Conservation (phyloP, 1,139 yeast species). For the Kodamaea alishanica region DNA sequence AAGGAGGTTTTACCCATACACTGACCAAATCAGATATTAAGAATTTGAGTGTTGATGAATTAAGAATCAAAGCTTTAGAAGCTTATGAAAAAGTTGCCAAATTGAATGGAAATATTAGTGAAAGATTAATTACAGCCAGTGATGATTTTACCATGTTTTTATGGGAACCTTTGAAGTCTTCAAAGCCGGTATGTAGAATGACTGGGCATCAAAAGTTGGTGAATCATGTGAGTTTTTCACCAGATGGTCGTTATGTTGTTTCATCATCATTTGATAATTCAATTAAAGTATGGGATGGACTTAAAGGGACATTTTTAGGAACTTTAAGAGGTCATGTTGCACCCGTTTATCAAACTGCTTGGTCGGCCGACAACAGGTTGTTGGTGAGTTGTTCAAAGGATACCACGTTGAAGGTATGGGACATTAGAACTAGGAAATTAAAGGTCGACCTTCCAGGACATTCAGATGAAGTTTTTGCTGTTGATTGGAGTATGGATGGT, state of each 20-base stretch:
- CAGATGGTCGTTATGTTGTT: slow-evolving; percentile 88
- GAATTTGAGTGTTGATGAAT: slow-evolving; percentile 26
- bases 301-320: slow-evolving; percentile 83
- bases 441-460: slow-evolving; percentile 94
- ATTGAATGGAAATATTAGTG: slow-evolving; percentile 63
- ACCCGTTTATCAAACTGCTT: slow-evolving; percentile 96
- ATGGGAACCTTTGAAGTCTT: slow-evolving; percentile 85
- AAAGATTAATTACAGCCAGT: slow-evolving; percentile 88
- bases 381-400: slow-evolving; percentile 94
- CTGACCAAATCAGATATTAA: slow-evolving; percentile 20
- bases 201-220: slow-evolving; percentile 97
- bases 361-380: slow-evolving; percentile 94
- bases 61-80: slow-evolving; percentile 33
- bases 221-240: slow-evolving; percentile 92
- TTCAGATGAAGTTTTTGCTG: slow-evolving; percentile 91
- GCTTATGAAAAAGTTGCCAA: slow-evolving; percentile 79
- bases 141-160: slow-evolving; percentile 97
- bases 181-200: slow-evolving; percentile 86
- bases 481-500: slow-evolving; percentile 98
- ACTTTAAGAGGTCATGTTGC: slow-evolving; percentile 97
- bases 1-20: slow-evolving; percentile 72
- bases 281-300: slow-evolving; percentile 93
- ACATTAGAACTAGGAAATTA: slow-evolving; percentile 77
- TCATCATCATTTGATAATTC: slow-evolving; percentile 96
- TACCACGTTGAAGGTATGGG: slow-evolving; percentile 97